Evolutionary conservation across 306 rosid genomes (phyloP), one percentile per base, ranked within the genome.

Genomic region (Pterocarpus santalinus): DNA sequence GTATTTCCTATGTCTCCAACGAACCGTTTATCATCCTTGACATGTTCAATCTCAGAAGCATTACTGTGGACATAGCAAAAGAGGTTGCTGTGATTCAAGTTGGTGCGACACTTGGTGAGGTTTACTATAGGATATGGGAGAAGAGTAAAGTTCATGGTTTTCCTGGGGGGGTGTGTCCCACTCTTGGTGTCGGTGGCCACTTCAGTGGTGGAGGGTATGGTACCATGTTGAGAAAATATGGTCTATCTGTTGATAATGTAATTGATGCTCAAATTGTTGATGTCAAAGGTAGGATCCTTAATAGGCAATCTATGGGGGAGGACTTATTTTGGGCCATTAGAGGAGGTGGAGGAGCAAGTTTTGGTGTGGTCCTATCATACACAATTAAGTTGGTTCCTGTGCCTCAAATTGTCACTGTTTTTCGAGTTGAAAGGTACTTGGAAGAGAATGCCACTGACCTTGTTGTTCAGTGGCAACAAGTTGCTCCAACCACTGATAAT

Each of bases 301-400:
- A 80, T 11, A 80, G 5, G 65, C 56, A 47, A 1, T n/a, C 53
- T 1, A 85, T 85, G 88, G 88, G 88, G 5, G 88, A 85, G 11
- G 85, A 85, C 70, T 47, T 80, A 0, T 85, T 85, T 10, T 85
- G 85, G 88, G 88, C 85, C 34, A 70, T 85, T 4, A 32, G 38
- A 55, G 88, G 88, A 5, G 88, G 88, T 7, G 87, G 87, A 2
- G 88, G 88, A 5, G 88, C 55, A 0, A 80, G 83, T 49, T 80
- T 80, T 71, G 83, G 83, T 2, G 72, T 80, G 1, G 36, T 80
- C 7, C 1, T 80, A 14, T 80, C 83, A 7, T 80, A 58, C 44
- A 80, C 65, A 1, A 35, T 71, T 5, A 80, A 28, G 4, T 80
- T 86, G 1, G 78, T 80, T 34, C 12, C 33, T 1, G 78, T 80